These are phyloP conservation scores for Tricholoma terreum DNA, from an alignment of 768 basidiomycete species.

Conservation along the genomic window DNA sequence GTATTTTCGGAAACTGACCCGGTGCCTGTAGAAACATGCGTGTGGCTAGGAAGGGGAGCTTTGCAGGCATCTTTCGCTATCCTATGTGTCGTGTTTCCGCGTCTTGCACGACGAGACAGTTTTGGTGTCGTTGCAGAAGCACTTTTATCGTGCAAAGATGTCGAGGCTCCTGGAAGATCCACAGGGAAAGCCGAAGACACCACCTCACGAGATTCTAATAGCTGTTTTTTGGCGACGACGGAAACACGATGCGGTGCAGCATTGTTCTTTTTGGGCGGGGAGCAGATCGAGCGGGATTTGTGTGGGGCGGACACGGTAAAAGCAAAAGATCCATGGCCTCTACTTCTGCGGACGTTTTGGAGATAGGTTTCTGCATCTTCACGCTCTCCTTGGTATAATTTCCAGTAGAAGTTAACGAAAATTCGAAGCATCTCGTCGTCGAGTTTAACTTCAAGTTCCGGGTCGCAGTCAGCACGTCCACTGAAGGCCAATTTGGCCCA, in stretches of 20 bases:
- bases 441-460: background rate
- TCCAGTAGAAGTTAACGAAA: slow-evolving; percentile 24
- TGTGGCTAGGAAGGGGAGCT: background rate
- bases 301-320: background rate
- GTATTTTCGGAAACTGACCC: background rate
- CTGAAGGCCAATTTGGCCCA: slow-evolving; percentile 16
- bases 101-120: background rate
- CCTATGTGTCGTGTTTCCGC: background rate
- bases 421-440: slow-evolving; percentile 10
- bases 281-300: background rate
- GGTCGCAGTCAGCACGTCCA: background rate
- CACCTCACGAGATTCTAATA: background rate
- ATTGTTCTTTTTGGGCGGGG: background rate
- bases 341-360: slow-evolving; percentile 3
- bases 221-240: background rate
- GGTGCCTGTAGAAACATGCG: background rate
- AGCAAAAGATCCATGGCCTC: slow-evolving; percentile 8
- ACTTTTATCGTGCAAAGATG: background rate
- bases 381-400: slow-evolving; percentile 8
- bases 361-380: slow-evolving; percentile 16
- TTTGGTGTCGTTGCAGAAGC: background rate
- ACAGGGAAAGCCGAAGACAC: background rate
- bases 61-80: background rate
- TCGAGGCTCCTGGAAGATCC: background rate
- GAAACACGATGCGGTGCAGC: background rate